Evolutionary conservation across 2,329 filamentous ascomycete species (phyloP), one percentile per base, ranked within the genome.

Genomic region (Endoconidiophora laricicola): DNA sequence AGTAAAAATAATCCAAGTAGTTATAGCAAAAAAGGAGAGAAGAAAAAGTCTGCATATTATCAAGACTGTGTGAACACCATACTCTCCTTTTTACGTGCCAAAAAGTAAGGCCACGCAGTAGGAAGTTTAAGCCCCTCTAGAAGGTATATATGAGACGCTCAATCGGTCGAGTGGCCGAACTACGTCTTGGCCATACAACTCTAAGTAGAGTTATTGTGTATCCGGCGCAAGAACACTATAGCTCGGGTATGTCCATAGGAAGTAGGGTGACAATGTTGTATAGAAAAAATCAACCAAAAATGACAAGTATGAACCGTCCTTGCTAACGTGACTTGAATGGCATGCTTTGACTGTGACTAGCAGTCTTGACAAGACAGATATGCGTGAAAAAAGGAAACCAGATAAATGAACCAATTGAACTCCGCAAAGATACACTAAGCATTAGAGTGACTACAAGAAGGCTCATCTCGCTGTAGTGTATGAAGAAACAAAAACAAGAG

Each of bases 271-370:
- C 14, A 16, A 33, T 1, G 24, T 20, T 48, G 23, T 9, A n/a
- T 2, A 23, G 22, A 10, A 48, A 39, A 16, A 18, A 16, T 14
- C 14, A 20, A 12, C 33, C 44, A 4, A 3, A 20, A 24, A 48
- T 29, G 46, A 29, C 12, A 24, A 18, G n/a, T 23, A 20, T 38
- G 50, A 39, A 48, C 50, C 16, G 45, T 48, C 39, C 39, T 52
- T 44, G 23, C 50, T 45, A 39, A 9, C 10, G 49, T 24, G 44
- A 26, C 36, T 14, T 46, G 26, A 3, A 33, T 33, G 12, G 26
- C 12, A 33, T 33, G 26, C 7, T 33, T 3, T 7, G 4, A 33
- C 12, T 10, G 26, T 33, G 26, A 18, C 16, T 18, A 18, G 16
- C 16, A 18, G 16, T 37, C 20, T 46, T 46, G 33, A n/a, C 23